Evolutionary conservation across 1,139 yeast species (phyloP).

Genomic region (Groenewaldozyma sp.): DNA sequence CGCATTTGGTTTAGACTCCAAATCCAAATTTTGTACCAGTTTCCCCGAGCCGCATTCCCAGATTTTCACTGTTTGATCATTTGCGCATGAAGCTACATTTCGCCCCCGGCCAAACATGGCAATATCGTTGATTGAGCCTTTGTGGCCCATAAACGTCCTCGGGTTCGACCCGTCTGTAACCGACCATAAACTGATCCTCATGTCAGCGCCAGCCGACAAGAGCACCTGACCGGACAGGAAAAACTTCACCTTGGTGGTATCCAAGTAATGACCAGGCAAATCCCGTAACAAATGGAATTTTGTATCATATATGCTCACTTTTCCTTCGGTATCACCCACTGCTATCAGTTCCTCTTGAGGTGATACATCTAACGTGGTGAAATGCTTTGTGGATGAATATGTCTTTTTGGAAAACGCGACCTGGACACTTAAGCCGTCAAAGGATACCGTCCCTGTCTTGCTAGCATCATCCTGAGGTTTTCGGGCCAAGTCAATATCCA

Average conservation of each 20-base stretch:
- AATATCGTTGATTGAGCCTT: constrained; percentile 37
- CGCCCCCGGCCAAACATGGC: constrained; percentile 51
- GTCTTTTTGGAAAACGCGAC: not conserved
- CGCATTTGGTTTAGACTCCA: constrained; percentile 9
- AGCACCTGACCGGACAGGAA: constrained; percentile 57
- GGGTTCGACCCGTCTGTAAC: constrained; percentile 39
- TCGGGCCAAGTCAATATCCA: too few species aligned
- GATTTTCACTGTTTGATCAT: constrained; percentile 45
- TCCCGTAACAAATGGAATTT: constrained; percentile 13
- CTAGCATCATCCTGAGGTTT: too few species aligned
- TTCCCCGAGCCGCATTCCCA: constrained; percentile 63
- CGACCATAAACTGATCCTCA: constrained; percentile 51
- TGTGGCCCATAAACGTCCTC: constrained; percentile 43
- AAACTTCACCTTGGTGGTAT: constrained; percentile 34
- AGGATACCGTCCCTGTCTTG: not conserved
- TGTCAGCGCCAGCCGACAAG: constrained; percentile 47
- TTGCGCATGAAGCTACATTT: constrained; percentile 39
- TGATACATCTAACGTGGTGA: constrained; percentile 30
- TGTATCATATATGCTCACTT: constrained; percentile 20
- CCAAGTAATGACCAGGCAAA: constrained; percentile 37
- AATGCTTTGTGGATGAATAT: not conserved
- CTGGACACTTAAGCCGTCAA: not conserved
- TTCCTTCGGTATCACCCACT: constrained; percentile 41
- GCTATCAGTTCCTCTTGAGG: constrained; percentile 27
- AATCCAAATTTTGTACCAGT: constrained; percentile 33